Evolutionary conservation across 75 land plant genomes (phyloP).

Genomic region (Cunninghamia lanceolata): DNA sequence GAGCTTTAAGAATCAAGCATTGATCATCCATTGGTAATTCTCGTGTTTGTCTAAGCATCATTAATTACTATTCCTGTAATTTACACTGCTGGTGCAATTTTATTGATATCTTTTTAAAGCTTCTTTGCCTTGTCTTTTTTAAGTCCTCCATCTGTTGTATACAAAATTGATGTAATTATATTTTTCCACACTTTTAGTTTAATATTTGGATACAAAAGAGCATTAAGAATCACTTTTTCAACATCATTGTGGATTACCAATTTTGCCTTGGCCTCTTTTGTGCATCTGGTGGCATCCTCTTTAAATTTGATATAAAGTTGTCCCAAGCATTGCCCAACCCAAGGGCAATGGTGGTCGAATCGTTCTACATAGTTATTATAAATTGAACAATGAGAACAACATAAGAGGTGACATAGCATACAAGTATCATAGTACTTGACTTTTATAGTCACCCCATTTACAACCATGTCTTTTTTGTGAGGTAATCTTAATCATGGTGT

Average conservation of each 20-base stretch:
- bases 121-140: too few relatives aligned
- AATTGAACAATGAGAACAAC: conserved; percentile 67
- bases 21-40: conserved; percentile 64
- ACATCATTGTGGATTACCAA: too few relatives aligned
- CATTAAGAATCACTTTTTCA: conserved; percentile 70
- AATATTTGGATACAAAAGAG: conserved; percentile 74
- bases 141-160: too few relatives aligned
- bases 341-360: conserved; percentile 82
- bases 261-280: too few relatives aligned
- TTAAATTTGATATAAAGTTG: too few relatives aligned
- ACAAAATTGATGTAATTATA: conserved; percentile 58
- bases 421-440: conserved; percentile 80
- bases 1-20: conserved; percentile 56
- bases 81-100: too few relatives aligned
- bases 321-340: conserved; percentile 82
- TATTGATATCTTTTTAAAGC: too few relatives aligned
- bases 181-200: conserved; percentile 62
- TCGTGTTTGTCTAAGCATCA: conserved; percentile 73
- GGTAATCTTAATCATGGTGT: conserved; percentile 38
- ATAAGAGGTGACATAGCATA: conserved; percentile 58
- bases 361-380: conserved; percentile 69
- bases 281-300: too few relatives aligned
- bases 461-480: conserved; percentile 41
- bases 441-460: conserved; percentile 51
- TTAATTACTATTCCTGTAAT: conserved; percentile 95